Evolutionary conservation across 257 asterid species (phyloP), one percentile per base, ranked within the genome.

Genomic region (Cruciata laevipes): DNA sequence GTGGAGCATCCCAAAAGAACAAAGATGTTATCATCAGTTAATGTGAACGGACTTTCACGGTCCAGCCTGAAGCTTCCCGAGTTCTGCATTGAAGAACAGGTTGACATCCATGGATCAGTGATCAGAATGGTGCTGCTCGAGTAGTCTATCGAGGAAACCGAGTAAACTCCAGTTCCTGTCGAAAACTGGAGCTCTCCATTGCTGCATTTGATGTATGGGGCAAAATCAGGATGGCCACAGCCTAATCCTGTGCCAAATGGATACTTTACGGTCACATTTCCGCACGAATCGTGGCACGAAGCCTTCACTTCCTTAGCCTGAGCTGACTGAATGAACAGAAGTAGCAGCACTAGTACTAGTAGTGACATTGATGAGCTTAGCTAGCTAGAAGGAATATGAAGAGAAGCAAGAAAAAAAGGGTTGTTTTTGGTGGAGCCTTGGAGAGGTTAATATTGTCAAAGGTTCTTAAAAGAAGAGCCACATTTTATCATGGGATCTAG

Each of bases 11-110:
- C 95, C 55, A 87, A 73, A 30, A 87, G 60, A 7, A 79, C 88
- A 73, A 87, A 87, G 6, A 75, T 79, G 63, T 82, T 84, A 2
- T 79, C 83, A 23, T 80, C 32, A 67, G 71, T 61, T 9, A 84
- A 32, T 8, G 69, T 66, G 63, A 87, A 87, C 0, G 92, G 92
- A 68, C 76, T 67, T 35, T 69, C 57, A 7, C 66, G 73, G 38
- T 84, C 84, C 37, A 82, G 38, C 1, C 70, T 44, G 68, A 87
- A 85, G 75, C 88, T 74, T 4, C 95, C 90, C 4, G 92, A 83
- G 74, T 83, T 81, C 74, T 85, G 95, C 95, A 87, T 87, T 56
- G 87, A 77, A 5, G 90, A 79, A 69, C 95, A 87, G 17, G 95
- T 87, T 62, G 92, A 87, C 92, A 87, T 87, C 75, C 81, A 72